Evolutionary conservation across 768 basidiomycete species (phyloP).

Genomic region (Cystoderma amianthinum): DNA sequence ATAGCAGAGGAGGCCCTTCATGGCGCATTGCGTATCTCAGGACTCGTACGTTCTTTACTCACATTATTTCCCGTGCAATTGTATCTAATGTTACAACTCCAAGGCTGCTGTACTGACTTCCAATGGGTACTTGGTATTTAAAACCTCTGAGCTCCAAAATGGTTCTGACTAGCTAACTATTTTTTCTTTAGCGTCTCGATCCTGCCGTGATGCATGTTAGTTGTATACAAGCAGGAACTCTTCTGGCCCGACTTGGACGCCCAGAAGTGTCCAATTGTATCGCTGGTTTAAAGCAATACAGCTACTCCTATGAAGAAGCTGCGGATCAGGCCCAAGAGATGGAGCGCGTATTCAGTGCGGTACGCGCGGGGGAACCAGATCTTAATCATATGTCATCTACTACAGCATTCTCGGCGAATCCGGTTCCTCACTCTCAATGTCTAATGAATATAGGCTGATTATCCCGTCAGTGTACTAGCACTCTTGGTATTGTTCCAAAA

Average conservation of each 20-base stretch:
- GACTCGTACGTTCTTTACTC: slow-evolving; percentile 49
- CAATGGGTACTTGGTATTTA: slow-evolving; percentile 77
- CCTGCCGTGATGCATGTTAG: slow-evolving; percentile 88
- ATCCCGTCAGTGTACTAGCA: too few relatives aligned
- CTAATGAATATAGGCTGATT: neutral
- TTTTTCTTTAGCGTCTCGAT: slow-evolving; percentile 54
- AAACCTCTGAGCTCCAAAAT: slow-evolving; percentile 5
- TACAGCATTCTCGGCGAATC: slow-evolving; percentile 1
- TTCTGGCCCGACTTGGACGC: slow-evolving; percentile 78
- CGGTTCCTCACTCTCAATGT: neutral
- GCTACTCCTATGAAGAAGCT: slow-evolving; percentile 81
- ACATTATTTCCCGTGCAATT: slow-evolving; percentile 3
- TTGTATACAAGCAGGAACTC: slow-evolving; percentile 75
- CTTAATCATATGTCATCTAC: slow-evolving; percentile 42
- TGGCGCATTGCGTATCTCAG: slow-evolving; percentile 81
- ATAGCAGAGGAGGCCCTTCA: slow-evolving; percentile 79
- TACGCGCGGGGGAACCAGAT: slow-evolving; percentile 33
- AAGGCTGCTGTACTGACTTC: slow-evolving; percentile 78
- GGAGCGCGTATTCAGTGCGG: slow-evolving; percentile 40
- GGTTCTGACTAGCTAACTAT: too few relatives aligned
- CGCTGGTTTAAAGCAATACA: slow-evolving; percentile 82
- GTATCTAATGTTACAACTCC: slow-evolving; percentile 3
- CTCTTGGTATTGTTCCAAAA: too few relatives aligned
- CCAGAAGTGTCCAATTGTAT: slow-evolving; percentile 82
- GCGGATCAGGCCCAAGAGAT: slow-evolving; percentile 73